phyloP scores from a whole-genome alignment of 257 asterid species.

The Parsonsia alboflavescens region DNA sequence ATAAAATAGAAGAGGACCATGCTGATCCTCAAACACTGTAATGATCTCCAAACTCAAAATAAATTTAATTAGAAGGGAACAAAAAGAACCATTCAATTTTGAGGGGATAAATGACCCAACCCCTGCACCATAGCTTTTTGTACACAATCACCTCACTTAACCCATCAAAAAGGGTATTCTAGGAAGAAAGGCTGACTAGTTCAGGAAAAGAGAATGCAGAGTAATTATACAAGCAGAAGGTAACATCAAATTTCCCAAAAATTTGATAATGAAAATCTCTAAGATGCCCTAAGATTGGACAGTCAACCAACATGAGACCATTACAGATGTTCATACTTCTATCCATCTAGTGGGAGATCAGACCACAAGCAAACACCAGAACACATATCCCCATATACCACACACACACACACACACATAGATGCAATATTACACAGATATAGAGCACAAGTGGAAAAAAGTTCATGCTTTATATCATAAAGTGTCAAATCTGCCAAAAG shows the following conservation, averaged over 20 bases:
- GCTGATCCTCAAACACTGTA: neutral
- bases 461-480: neutral
- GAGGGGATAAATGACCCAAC: neutral
- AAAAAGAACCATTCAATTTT: neutral
- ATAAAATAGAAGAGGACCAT: neutral
- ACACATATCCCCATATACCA: neutral
- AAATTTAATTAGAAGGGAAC: neutral
- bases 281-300: neutral
- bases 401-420: neutral
- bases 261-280: neutral
- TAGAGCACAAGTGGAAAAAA: neutral
- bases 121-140: neutral
- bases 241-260: neutral
- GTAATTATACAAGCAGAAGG: neutral
- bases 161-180: neutral
- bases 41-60: neutral
- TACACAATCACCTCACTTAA: neutral
- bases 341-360: neutral
- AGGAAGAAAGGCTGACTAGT: neutral
- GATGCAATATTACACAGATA: neutral
- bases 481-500: neutral
- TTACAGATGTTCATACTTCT: conserved; percentile 2
- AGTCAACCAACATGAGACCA: neutral
- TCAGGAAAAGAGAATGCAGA: neutral
- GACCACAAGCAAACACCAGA: neutral